phyloP scores from a whole-genome alignment of 441 rosid genomes.

The Euphorbia celastroides region DNA sequence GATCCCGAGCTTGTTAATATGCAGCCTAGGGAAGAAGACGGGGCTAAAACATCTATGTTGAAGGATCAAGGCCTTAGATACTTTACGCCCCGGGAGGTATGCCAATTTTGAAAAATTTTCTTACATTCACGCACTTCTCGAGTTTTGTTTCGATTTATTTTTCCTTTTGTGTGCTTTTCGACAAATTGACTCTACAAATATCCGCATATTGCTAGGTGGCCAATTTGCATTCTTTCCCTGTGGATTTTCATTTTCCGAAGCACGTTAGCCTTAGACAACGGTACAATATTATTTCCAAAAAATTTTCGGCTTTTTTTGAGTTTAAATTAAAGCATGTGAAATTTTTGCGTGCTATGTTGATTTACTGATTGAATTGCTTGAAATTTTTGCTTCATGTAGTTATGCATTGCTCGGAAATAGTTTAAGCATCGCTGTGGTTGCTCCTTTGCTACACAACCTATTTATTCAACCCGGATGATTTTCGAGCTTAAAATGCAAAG shows the following conservation, averaged over 20 bases:
- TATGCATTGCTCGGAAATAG: constrained; percentile 93
- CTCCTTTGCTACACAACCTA: constrained; percentile 65
- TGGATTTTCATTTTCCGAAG: constrained; percentile 63
- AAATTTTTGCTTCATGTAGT: constrained; percentile 38
- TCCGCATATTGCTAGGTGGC: constrained; percentile 55
- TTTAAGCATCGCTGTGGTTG: constrained; percentile 81
- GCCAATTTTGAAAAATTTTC: constrained; percentile 13
- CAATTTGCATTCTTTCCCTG: constrained; percentile 86
- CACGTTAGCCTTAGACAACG: constrained; percentile 69
- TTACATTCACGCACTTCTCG: neutral
- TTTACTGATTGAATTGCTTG: no score
- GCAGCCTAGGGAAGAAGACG: constrained; percentile 57
- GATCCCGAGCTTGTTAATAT: neutral
- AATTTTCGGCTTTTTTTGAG: neutral
- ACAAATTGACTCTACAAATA: neutral
- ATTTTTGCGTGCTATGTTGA: neutral
- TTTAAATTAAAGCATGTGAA: neutral
- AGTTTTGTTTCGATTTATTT: neutral
- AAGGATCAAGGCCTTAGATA: constrained; percentile 77
- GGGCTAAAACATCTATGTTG: constrained; percentile 53
- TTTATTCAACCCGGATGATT: constrained; percentile 41
- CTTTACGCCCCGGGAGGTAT: constrained; percentile 88
- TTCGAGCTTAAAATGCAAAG: constrained; percentile 13
- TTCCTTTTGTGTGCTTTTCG: neutral
- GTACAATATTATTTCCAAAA: constrained; percentile 28